These are phyloP conservation scores for Butyriboletus appendiculatus DNA, from an alignment of 1,284 basidiomycete species.

Conservation along the genomic window DNA sequence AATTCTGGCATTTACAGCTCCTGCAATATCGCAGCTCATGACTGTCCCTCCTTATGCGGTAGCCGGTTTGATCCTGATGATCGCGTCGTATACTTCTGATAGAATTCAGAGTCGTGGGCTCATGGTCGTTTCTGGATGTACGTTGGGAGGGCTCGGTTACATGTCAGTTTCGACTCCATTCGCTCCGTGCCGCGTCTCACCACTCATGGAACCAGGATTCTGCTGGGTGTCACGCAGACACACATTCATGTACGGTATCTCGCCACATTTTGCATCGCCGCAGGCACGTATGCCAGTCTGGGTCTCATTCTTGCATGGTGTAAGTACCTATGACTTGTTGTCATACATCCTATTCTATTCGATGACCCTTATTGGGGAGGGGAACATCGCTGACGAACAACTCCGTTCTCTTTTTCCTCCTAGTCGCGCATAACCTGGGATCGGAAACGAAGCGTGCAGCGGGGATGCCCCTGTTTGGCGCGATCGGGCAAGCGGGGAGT, in stretches of 20 bases:
- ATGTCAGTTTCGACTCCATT: conserved; percentile 21
- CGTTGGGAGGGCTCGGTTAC: conserved; percentile 64
- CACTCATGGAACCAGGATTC: conserved; percentile 15
- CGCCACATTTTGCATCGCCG: conserved; percentile 68
- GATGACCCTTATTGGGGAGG: neutral
- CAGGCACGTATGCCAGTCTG: conserved; percentile 68
- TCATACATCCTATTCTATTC: neutral
- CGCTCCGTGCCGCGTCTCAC: neutral
- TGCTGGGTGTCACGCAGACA: conserved; percentile 33
- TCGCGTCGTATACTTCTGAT: conserved; percentile 70
- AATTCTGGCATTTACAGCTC: conserved; percentile 33
- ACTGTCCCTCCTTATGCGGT: conserved; percentile 85
- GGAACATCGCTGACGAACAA: neutral
- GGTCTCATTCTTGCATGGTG: conserved; percentile 74
- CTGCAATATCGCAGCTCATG: conserved; percentile 61
- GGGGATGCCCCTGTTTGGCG: conserved; percentile 74
- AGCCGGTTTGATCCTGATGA: conserved; percentile 66
- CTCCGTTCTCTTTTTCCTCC: neutral
- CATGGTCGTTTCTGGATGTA: conserved; percentile 50
- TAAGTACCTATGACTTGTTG: conserved; percentile 37
- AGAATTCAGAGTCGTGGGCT: conserved; percentile 69
- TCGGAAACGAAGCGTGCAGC: conserved; percentile 78
- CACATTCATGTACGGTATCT: conserved; percentile 59
- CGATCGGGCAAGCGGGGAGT: conserved; percentile 74
- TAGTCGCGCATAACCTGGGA: conserved; percentile 73